Base-by-base conservation (phyloP, 176 grass and related monocot genomes). In the Carex parvula region DNA sequence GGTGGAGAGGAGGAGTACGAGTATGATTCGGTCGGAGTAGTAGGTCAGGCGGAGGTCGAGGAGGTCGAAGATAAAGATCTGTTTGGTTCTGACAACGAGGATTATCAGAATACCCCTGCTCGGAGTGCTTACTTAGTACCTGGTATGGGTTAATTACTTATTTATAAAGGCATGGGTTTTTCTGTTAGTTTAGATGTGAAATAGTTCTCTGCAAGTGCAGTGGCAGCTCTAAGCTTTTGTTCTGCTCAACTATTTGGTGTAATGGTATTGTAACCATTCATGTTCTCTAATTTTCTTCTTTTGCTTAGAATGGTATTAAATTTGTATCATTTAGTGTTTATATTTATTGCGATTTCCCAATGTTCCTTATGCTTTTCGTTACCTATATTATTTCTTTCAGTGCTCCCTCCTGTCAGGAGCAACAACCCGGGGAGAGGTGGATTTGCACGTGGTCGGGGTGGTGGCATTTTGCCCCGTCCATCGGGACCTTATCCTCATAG, bases 391-490 rank as follows among this genome's bases (percentile, higher is more conserved):
- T 85, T 82, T 83, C 14, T 85, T 82, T 8, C 81, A 97, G 95
- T 94, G 84, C 89, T 94, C 70, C 96, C 93, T 81, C 57, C 87
- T 63, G 24, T 95, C 77, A 83, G 90, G 65, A 94, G 76, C 63
- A 89, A 79, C 80, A 93, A 93, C 70, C 90, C 91, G 72, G 81
- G 88, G 39, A 87, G 96, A 83, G 93, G 96, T 68, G 88, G 86
- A 22, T 97, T 90, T 37, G 88, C 84, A 50, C 87, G 93, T 84
- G 86, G 89, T 88, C 84, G 91, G 66, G 93, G 96, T 87, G 93
- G 96, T 87, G 96, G 96, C n/a, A 85, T 99, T 86, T 93, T 99
- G 87, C 96, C 96, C 35, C 86, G 93, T 7, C 96, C 96, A 83
- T 35, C 52, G 8, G 92, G 94, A 70, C 81, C 89, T 68, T 91